Base-by-base conservation (phyloP, 345 rosid genomes). In the Hibiscus trionum region DNA sequence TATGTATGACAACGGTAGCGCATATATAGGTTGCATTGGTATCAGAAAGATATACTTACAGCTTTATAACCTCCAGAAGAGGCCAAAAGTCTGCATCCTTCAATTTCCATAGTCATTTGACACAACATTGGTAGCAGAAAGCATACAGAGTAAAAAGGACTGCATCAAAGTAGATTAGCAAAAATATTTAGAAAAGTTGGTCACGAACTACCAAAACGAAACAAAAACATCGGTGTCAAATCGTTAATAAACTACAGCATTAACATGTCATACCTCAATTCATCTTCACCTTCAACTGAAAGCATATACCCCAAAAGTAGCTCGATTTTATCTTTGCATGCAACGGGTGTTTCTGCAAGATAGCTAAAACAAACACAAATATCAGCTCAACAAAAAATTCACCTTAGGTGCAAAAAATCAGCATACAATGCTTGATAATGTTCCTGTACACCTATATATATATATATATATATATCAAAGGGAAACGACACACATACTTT, bases 71-170 rank as follows among this genome's bases (percentile, higher is more conserved):
- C 87, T 76, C 91, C 86, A 63, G 88, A 86, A 61, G 84, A 74
- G 35, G 80, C 84, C 84, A 92, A 63, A 74, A 81, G 78, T 74
- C 76, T 80, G 73, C 93, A 86, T 78, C 97, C 99, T 73, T 84
- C 96, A 61, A 75, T 42, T 24, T 83, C 29, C 97, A 87, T 84
- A 61, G 97, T 89, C 57, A 86, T 83, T 83, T 95, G 97, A 78
- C 96, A 95, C 57, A 95, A 84, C 90, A 95, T 76, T 61, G 97
- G 96, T 66, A 92, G 93, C 80, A 92, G 71, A 89, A 95, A 90
- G 83, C 90, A 86, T 19, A 81, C 61, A 17, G 96, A 82, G 77
- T 80, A 75, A 72, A 90, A 92, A 12, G 97, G 91, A 66, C 97
- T 90, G 93, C 69, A 74, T 29, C 16, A 4, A 50, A 16, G 26